Evolutionary conservation across 805 yeast species (phyloP), one percentile per base, ranked within the genome.

Genomic region (Komagataella phaffii): DNA sequence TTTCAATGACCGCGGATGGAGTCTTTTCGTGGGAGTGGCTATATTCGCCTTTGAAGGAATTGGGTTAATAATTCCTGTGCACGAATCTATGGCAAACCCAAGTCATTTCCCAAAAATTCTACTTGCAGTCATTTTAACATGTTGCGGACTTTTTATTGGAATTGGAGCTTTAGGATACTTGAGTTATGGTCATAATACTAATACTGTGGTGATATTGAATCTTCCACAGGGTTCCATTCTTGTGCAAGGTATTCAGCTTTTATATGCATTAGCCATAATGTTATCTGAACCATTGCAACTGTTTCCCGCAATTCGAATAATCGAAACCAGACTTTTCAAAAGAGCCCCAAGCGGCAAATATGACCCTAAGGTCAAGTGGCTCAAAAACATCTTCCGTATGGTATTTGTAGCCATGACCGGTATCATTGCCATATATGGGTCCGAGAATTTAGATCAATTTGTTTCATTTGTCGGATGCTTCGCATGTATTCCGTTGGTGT

Each of bases 31-130:
- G 50, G 95, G 95, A 7, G 87, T 86, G 6, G 90, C 91, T 2
- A 85, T 86, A 30, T 86, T 86, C 69, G 88, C 93, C n/a, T 86
- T 85, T 61, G 95, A 86, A 67, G 95, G 95, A 1, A 85, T 86
- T 53, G 93, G 95, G 0, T 69, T 86, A 48, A 83, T 86, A 49
- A 82, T 86, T 21, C 95, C 95, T 0, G 83, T 86, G 51, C 88
- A 85, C 59, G 87, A 85, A 57, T 83, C 93, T 1, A 86, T 86
- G 93, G 75, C 72, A 49, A 67, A 83, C 57, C 93, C 93, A 1
- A 80, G 80, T 54, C 75, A 83, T 55, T 86, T 83, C 61, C 89
- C 91, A 17, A 62, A 71, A 52, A 87, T 85, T 1, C 65, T 86
- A 50, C 71, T 72, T 14, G 62, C 75, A 48, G 93, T 86, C 2